A percentile compares a stretch with the other conserved stretches of the same genome.
Conservation (phyloP, 1,284 basidiomycete genomes). For the Austroboletus rostrupii region DNA sequence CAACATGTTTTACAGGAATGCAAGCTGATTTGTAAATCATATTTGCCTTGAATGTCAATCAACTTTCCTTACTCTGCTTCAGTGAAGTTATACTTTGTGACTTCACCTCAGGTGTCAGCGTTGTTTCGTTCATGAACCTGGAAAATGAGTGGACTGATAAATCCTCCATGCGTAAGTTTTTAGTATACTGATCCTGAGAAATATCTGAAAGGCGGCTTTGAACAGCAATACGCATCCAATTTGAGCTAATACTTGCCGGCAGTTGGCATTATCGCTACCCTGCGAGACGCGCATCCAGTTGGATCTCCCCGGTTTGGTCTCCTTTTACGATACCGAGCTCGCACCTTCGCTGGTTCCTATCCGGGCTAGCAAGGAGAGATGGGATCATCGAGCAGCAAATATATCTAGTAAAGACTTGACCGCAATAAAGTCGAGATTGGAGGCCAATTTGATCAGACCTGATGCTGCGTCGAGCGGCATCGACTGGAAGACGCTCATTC, state of each 20-base stretch:
- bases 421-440: conserved; percentile 19
- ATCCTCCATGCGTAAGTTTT: conserved; percentile 12
- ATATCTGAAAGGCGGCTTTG: too few relatives aligned
- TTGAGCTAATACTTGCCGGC: conserved; percentile 26
- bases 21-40: conserved; percentile 49
- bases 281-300: conserved; percentile 34
- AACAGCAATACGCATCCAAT: too few relatives aligned
- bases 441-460: conserved; percentile 17
- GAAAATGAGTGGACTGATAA: neutral
- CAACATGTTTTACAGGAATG: conserved; percentile 34
- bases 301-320: conserved; percentile 30
- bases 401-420: conserved; percentile 24
- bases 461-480: conserved; percentile 30
- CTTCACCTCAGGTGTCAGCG: conserved; percentile 38
- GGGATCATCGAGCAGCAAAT: conserved; percentile 29
- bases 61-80: neutral
- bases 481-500: conserved; percentile 42
- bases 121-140: conserved; percentile 32
- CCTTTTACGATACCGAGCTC: conserved; percentile 34
- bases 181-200: too few relatives aligned
- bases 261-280: conserved; percentile 35
- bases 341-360: conserved; percentile 27
- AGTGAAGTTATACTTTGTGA: too few relatives aligned
- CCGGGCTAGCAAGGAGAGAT: conserved; percentile 23
- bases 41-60: too few relatives aligned